Percentiles rank a stretch among this genome's conserved stretches.
These are phyloP conservation scores for Nakazawaea holstii DNA, from an alignment of 805 yeast genomes.

Conservation along the genomic window DNA sequence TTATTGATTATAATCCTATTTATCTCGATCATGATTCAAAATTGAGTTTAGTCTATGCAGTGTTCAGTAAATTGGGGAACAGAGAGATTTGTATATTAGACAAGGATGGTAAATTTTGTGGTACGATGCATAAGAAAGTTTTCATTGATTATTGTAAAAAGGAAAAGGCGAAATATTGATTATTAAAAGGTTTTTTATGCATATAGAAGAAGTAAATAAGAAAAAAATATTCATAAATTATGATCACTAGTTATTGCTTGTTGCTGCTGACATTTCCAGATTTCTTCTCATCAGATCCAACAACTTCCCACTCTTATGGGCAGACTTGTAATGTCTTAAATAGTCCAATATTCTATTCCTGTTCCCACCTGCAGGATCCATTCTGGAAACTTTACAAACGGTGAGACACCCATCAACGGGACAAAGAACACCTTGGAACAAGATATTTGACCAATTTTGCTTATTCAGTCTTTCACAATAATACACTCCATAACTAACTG, in stretches of 20 bases:
- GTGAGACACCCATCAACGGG: conserved; percentile 3
- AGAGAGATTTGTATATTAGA: conserved; percentile 39
- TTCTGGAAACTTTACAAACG: conserved; percentile 4
- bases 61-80: conserved; percentile 48
- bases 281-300: conserved; percentile 8
- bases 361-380: conserved; percentile 6
- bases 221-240: not conserved
- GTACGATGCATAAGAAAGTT: conserved; percentile 48
- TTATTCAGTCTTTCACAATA: conserved; percentile 9
- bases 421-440: conserved; percentile 8
- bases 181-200: not conserved
- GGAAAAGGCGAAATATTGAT: not conserved
- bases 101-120: conserved; percentile 41
- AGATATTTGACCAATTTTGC: conserved; percentile 7
- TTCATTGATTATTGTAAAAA: conserved; percentile 37
- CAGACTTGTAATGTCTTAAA: conserved; percentile 23
- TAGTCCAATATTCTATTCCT: conserved; percentile 24
- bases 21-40: conserved; percentile 43
- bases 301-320: conserved; percentile 16
- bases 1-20: conserved; percentile 41
- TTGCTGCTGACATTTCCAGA: not conserved
- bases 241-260: no score
- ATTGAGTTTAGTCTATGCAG: conserved; percentile 41
- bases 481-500: conserved; percentile 10
- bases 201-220: not conserved